Evolutionary conservation across 2,329 filamentous ascomycete species (phyloP).

Genomic region (Sporothrix luriei): DNA sequence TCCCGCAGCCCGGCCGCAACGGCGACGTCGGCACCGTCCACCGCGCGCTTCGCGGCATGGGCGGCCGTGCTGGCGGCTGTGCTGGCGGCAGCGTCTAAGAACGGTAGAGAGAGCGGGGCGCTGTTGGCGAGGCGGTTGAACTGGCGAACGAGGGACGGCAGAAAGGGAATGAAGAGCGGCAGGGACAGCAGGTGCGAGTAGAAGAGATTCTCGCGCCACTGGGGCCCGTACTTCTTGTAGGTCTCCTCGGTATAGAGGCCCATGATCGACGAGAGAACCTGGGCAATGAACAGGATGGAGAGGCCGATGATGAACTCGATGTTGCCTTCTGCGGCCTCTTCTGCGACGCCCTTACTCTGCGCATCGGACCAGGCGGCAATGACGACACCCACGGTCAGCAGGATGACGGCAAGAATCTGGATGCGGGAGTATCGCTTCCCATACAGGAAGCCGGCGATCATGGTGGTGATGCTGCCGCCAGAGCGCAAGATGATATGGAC

Average conservation of each 20-base stretch:
- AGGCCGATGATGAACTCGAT: slow-evolving; percentile 68
- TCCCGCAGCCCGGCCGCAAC: slow-evolving; percentile 46
- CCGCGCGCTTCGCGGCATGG: background rate
- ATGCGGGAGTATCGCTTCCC: slow-evolving; percentile 81
- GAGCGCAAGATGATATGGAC: slow-evolving; percentile 96
- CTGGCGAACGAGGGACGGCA: slow-evolving; percentile 65
- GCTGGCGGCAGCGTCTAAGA: slow-evolving; percentile 34
- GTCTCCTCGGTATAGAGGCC: slow-evolving; percentile 92
- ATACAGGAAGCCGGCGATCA: slow-evolving; percentile 83
- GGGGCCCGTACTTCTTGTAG: slow-evolving; percentile 80
- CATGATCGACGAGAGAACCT: slow-evolving; percentile 90
- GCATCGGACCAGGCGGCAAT: slow-evolving; percentile 89
- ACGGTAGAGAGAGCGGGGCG: slow-evolving; percentile 57
- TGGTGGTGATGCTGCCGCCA: slow-evolving; percentile 93
- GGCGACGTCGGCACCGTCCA: slow-evolving; percentile 36
- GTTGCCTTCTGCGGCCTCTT: slow-evolving; percentile 39
- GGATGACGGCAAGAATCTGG: slow-evolving; percentile 77
- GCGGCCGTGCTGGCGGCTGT: background rate
- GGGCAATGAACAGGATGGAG: slow-evolving; percentile 79
- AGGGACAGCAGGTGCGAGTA: slow-evolving; percentile 78
- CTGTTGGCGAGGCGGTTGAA: slow-evolving; percentile 66
- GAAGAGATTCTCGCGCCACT: slow-evolving; percentile 96
- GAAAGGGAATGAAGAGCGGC: slow-evolving; percentile 73
- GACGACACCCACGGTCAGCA: slow-evolving; percentile 85
- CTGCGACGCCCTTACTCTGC: slow-evolving; percentile 69